phyloP scores from a whole-genome alignment of 2,329 filamentous ascomycete genomes.

The Sporothrix schenckii region DNA sequence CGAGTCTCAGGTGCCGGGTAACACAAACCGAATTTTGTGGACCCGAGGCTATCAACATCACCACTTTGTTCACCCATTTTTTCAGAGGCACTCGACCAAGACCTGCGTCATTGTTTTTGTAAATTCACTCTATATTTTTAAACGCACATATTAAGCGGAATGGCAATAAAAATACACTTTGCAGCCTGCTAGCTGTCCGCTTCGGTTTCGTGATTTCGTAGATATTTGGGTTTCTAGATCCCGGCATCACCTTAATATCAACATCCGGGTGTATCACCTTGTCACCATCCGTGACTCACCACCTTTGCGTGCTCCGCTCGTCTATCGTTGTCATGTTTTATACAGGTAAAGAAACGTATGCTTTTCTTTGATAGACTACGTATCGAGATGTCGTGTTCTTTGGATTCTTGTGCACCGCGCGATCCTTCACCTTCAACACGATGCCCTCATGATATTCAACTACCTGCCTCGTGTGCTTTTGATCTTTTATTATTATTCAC shows the following conservation, averaged over 20 bases:
- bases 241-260: neutral
- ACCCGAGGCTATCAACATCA: neutral
- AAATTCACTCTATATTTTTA: neutral
- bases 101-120: too few relatives aligned
- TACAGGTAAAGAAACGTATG: neutral
- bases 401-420: neutral
- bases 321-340: neutral
- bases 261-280: neutral
- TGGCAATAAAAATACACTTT: too few relatives aligned
- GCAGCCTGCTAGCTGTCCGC: neutral
- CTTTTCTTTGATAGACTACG: neutral
- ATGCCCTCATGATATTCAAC: neutral
- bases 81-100: too few relatives aligned
- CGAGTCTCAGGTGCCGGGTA: neutral
- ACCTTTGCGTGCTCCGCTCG: neutral
- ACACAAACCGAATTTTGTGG: neutral
- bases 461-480: neutral
- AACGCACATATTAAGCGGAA: too few relatives aligned
- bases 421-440: neutral
- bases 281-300: constrained; percentile 5
- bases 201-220: neutral
- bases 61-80: neutral
- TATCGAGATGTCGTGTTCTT: too few relatives aligned
- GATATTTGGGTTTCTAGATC: neutral
- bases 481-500: neutral